Percentiles rank a stretch among this genome's conserved stretches.
Evolutionary conservation across 441 rosid genomes (phyloP).

Genomic region (Isatis lusitanica): DNA sequence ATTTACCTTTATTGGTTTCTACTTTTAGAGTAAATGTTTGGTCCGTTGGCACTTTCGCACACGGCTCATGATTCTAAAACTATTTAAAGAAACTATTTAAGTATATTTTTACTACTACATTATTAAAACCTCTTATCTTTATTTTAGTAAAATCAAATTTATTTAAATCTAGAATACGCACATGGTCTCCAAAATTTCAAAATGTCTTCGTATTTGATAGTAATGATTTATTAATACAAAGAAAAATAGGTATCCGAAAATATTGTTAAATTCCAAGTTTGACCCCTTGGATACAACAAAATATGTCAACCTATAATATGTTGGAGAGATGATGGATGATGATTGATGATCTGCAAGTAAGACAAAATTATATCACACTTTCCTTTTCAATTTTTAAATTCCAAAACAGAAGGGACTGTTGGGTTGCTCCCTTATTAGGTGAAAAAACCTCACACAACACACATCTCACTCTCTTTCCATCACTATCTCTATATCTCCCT

Average conservation of each 20-base stretch:
- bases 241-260: not conserved
- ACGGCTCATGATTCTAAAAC: not conserved
- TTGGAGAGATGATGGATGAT: conserved; percentile 26
- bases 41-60: not conserved
- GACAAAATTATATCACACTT: conserved; percentile 37
- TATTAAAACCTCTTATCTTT: not conserved
- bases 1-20: conserved; percentile 16
- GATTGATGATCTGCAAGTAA: conserved; percentile 31
- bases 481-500: conserved; percentile 18
- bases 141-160: not conserved
- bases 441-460: conserved; percentile 35
- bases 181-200: conserved; percentile 1
- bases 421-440: conserved; percentile 40
- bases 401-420: conserved; percentile 38
- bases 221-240: not conserved
- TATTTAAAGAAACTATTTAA: no score
- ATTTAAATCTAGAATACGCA: not conserved
- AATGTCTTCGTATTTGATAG: not conserved
- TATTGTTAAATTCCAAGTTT: not conserved
- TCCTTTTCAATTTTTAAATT: conserved; percentile 36
- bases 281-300: conserved; percentile 16
- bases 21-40: not conserved
- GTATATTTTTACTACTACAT: not conserved
- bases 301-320: conserved; percentile 13
- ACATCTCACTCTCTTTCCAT: conserved; percentile 22